phyloP scores from a whole-genome alignment of 257 asterid species.

The Nemophila menziesii region DNA sequence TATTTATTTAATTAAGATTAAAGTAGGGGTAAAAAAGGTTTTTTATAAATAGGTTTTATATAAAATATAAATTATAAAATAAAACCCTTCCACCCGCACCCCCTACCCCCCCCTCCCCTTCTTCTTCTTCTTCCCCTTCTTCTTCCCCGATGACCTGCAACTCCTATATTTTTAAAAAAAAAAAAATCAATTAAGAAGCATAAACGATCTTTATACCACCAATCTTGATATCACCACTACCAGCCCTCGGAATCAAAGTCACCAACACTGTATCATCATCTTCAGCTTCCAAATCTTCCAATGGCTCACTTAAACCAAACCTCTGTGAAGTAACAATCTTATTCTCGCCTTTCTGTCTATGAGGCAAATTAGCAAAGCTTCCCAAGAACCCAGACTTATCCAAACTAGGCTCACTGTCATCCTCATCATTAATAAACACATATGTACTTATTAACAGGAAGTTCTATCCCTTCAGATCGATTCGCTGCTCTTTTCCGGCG shows the following conservation, averaged over 20 bases:
- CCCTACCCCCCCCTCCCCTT: too few relatives aligned
- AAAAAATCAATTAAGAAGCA: conserved; percentile 7
- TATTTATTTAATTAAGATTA: too few relatives aligned
- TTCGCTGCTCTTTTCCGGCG: too few relatives aligned
- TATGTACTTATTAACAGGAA: conserved; percentile 35
- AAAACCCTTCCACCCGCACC: too few relatives aligned
- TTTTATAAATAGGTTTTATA: too few relatives aligned
- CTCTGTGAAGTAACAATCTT: conserved; percentile 38
- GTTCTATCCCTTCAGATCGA: conserved; percentile 40
- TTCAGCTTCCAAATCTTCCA: conserved; percentile 60
- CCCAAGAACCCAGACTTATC: conserved; percentile 55
- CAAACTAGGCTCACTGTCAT: conserved; percentile 23
- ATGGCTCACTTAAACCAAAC: conserved; percentile 37
- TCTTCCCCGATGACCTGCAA: too few relatives aligned
- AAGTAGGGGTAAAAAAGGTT: too few relatives aligned
- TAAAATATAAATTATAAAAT: too few relatives aligned
- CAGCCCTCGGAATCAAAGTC: conserved; percentile 46
- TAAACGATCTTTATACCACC: conserved; percentile 36
- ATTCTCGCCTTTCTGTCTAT: conserved; percentile 30
- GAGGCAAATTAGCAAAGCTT: conserved; percentile 62
- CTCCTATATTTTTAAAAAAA: too few relatives aligned
- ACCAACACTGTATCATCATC: conserved; percentile 52
- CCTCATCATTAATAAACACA: conserved; percentile 54
- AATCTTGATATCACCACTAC: conserved; percentile 42
- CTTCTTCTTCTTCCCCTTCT: too few relatives aligned